Conservation (phyloP, 2,329 filamentous ascomycete genomes). For the Pyricularia pennisetigena region DNA sequence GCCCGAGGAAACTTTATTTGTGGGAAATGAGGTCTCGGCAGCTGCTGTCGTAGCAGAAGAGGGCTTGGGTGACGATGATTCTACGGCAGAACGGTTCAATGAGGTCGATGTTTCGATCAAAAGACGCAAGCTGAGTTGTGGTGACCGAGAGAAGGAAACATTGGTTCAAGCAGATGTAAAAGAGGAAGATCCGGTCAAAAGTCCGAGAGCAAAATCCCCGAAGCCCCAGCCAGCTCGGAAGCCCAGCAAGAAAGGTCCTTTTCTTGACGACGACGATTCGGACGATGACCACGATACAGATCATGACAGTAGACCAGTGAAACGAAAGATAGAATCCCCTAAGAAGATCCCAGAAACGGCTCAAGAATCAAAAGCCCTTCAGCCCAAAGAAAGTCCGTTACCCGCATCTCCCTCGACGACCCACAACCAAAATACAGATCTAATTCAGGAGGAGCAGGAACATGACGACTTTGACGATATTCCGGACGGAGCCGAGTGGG, state of each 20-base stretch:
- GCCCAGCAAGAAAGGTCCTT: conserved; percentile 41
- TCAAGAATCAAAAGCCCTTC: neutral
- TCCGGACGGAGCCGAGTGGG: conserved; percentile 44
- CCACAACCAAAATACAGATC: neutral
- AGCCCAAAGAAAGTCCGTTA: neutral
- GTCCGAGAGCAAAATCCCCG: neutral
- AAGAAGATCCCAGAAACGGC: neutral
- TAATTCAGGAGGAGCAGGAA: conserved; percentile 5
- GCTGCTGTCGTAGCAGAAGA: conserved; percentile 4
- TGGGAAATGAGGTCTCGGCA: conserved; percentile 17
- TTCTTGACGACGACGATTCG: conserved; percentile 53
- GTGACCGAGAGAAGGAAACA: conserved; percentile 7
- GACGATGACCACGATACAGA: conserved; percentile 38
- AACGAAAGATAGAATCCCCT: neutral
- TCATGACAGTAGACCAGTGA: neutral
- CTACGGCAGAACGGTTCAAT: conserved; percentile 23
- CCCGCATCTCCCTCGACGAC: conserved; percentile 1
- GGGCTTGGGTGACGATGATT: neutral
- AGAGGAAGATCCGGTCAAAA: neutral
- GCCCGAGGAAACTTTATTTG: conserved; percentile 49
- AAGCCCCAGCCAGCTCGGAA: conserved; percentile 9
- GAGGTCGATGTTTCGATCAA: conserved; percentile 26
- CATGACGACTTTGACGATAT: conserved; percentile 29
- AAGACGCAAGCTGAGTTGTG: conserved; percentile 29
- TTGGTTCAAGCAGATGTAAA: conserved; percentile 1